phyloP scores from a whole-genome alignment of 164 flowering plant species.

The Pachysandra terminalis region DNA sequence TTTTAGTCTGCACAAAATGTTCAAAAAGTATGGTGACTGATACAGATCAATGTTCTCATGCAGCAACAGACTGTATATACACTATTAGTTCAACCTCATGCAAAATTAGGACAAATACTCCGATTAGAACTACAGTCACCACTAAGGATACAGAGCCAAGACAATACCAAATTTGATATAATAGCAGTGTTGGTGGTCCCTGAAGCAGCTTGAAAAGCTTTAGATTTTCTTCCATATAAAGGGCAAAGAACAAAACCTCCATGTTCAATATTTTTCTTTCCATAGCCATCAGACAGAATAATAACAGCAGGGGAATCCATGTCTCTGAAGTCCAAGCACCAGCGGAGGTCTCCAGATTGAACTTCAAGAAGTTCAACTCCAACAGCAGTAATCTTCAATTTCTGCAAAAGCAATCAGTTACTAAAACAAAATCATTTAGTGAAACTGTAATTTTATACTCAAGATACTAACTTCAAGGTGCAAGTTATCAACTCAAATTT shows the following conservation, averaged over 20 bases:
- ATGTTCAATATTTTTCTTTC: constrained; percentile 58
- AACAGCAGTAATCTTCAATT: constrained; percentile 74
- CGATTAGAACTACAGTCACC: no score
- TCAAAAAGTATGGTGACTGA: constrained; percentile 9
- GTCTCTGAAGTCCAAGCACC: constrained; percentile 99
- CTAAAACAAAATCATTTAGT: not conserved
- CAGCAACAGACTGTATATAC: not conserved
- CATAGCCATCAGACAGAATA: constrained; percentile 72
- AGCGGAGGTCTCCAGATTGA: constrained; percentile 79
- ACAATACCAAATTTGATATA: constrained; percentile 71
- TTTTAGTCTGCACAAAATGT: constrained; percentile 65
- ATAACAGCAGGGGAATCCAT: constrained; percentile 87
- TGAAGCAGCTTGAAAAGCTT: constrained; percentile 88
- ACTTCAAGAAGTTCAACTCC: constrained; percentile 83
- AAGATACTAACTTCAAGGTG: not conserved
- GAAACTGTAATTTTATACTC: not conserved
- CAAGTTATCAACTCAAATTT: not conserved
- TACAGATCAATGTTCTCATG: not conserved
- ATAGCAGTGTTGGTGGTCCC: constrained; percentile 81
- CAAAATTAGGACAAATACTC: not conserved
- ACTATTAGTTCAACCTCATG: not conserved
- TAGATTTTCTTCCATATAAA: constrained; percentile 93
- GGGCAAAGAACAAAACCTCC: constrained; percentile 96
- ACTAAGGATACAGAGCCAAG: constrained; percentile 3
- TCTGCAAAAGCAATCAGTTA: constrained; percentile 44